These are phyloP conservation scores for Tylopilus felleus DNA, from an alignment of 768 basidiomycete species.

Conservation along the genomic window DNA sequence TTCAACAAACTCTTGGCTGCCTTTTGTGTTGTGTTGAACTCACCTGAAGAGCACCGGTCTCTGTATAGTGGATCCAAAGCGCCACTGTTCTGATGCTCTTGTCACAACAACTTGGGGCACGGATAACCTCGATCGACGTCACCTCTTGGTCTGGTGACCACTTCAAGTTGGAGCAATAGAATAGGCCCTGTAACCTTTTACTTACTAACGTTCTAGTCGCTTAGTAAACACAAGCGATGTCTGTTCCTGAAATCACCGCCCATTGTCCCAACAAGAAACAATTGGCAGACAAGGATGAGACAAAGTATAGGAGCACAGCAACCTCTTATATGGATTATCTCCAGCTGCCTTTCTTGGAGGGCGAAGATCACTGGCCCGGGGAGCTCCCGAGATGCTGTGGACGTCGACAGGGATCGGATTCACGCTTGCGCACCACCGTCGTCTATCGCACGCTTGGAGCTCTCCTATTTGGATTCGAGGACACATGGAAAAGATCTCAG, in stretches of 20 bases:
- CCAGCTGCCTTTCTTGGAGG: conserved; percentile 7
- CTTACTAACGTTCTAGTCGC: background rate
- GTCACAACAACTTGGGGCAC: too few species aligned
- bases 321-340: background rate
- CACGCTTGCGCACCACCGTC: too few species aligned
- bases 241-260: background rate
- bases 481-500: conserved; percentile 25
- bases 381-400: conserved; percentile 5
- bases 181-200: background rate
- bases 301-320: background rate
- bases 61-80: background rate
- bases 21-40: background rate
- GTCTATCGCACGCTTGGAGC: too few species aligned
- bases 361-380: conserved; percentile 2
- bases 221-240: background rate
- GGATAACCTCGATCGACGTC: too few species aligned
- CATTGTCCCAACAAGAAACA: background rate
- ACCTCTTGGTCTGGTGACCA: background rate
- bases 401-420: background rate
- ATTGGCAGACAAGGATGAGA: background rate
- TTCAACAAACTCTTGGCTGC: background rate
- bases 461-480: background rate
- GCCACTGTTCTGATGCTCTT: background rate
- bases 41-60: too few species aligned
- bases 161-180: background rate